Conservation (phyloP, 805 yeast species). For the Tetrapisispora fleetii region DNA sequence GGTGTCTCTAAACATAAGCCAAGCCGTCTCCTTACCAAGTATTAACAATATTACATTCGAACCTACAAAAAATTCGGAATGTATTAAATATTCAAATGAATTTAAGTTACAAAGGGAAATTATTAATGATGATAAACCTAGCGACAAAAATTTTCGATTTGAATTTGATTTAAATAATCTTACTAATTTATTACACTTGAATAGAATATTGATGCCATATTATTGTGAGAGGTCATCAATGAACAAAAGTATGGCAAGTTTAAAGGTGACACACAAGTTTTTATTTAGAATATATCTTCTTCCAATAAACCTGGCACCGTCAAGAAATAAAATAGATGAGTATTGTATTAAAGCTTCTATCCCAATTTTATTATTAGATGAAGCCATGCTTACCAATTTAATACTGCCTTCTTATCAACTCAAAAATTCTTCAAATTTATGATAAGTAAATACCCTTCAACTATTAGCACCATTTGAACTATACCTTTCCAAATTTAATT, state of each 20-base stretch:
- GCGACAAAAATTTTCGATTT: neutral
- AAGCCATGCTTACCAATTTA: slow-evolving; percentile 1
- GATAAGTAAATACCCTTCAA: neutral
- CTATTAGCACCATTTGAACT: too few species aligned
- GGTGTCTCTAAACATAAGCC: slow-evolving; percentile 7
- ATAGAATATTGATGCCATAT: slow-evolving; percentile 6
- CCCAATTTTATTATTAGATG: slow-evolving; percentile 11
- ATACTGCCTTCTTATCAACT: slow-evolving; percentile 2
- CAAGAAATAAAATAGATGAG: neutral
- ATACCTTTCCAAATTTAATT: too few species aligned
- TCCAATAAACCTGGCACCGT: neutral
- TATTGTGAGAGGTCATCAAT: slow-evolving; percentile 10
- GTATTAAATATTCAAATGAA: neutral
- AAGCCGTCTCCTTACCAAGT: slow-evolving; percentile 13
- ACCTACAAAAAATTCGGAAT: neutral
- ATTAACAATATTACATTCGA: slow-evolving; percentile 1
- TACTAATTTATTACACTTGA: neutral
- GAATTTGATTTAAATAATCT: neutral
- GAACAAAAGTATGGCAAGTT: slow-evolving; percentile 3
- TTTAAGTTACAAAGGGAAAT: neutral
- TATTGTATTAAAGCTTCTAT: slow-evolving; percentile 3
- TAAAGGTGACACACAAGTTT: slow-evolving; percentile 13
- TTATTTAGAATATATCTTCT: slow-evolving; percentile 3
- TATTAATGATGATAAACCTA: neutral
- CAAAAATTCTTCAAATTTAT: neutral